A percentile compares a stretch with the other conserved stretches of the same genome.
These are phyloP conservation scores for Sporothrix brunneoviolacea DNA, from an alignment of 2,329 filamentous ascomycete species.

Conservation along the genomic window DNA sequence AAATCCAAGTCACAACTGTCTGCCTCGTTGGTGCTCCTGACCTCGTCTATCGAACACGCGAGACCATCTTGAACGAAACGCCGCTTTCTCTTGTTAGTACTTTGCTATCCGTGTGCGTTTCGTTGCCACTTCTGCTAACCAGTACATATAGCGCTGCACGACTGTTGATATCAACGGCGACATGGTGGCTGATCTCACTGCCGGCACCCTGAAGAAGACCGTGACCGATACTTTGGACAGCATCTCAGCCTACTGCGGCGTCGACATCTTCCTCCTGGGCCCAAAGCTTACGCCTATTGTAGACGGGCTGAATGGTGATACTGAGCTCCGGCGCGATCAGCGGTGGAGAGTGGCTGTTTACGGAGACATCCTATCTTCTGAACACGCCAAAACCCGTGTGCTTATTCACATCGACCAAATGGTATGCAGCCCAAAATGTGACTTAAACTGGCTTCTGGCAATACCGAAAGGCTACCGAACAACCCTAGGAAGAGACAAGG, in stretches of 20 bases:
- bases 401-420: slow-evolving; percentile 96
- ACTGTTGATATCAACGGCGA: slow-evolving; percentile 90
- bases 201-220: slow-evolving; percentile 62
- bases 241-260: slow-evolving; percentile 80
- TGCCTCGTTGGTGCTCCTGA: slow-evolving; percentile 85
- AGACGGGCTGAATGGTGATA: slow-evolving; percentile 67
- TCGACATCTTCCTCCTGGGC: slow-evolving; percentile 92
- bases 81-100: slow-evolving; percentile 68
- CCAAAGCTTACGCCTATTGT: slow-evolving; percentile 79
- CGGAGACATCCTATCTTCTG: slow-evolving; percentile 87
- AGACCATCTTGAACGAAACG: slow-evolving; percentile 83
- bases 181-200: slow-evolving; percentile 69
- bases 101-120: slow-evolving; percentile 4
- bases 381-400: slow-evolving; percentile 93
- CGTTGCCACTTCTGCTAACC: not conserved
- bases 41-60: slow-evolving; percentile 80
- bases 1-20: slow-evolving; percentile 73
- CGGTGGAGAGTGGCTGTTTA: slow-evolving; percentile 91
- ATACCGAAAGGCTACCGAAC: not conserved
- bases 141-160: slow-evolving; percentile 64
- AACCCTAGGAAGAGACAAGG: too few species aligned
- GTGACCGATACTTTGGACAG: slow-evolving; percentile 82
- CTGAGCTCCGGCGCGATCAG: slow-evolving; percentile 79
- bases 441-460: too few species aligned
- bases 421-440: slow-evolving; percentile 42